Evolutionary conservation across 2,329 filamentous ascomycete genomes (phyloP).

Genomic region (Fusarium nurragi): DNA sequence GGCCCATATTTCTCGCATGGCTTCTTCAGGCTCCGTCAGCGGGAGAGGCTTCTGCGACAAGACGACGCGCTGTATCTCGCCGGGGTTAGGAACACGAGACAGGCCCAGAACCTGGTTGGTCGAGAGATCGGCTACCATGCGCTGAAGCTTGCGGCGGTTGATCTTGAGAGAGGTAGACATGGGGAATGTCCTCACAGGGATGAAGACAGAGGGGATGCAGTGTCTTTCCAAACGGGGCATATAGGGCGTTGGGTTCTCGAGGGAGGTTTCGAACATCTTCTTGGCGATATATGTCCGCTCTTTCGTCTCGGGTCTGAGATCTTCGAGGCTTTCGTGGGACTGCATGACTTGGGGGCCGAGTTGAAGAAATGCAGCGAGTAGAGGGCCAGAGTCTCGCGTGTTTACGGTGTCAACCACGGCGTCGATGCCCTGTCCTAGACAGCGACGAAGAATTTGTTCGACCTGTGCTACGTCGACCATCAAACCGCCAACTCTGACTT

Average conservation of each 20-base stretch:
- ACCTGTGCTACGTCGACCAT: constrained; percentile 55
- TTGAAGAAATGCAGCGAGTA: constrained; percentile 61
- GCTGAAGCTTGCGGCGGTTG: constrained; percentile 59
- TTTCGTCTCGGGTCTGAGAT: constrained; percentile 52
- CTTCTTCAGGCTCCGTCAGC: constrained; percentile 57
- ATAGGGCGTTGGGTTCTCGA: constrained; percentile 46
- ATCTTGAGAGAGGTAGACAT: constrained; percentile 62
- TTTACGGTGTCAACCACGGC: constrained; percentile 60
- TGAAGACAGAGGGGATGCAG: constrained; percentile 59
- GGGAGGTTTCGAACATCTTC: constrained; percentile 54
- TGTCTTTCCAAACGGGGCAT: constrained; percentile 48
- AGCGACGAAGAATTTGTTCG: constrained; percentile 58
- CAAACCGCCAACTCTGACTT: constrained; percentile 52
- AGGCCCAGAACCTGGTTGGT: constrained; percentile 56
- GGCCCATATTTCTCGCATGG: constrained; percentile 60
- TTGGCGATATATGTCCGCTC: constrained; percentile 57
- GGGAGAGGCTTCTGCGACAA: constrained; percentile 56
- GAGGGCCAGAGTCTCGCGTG: constrained; percentile 54
- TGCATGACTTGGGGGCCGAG: constrained; percentile 54
- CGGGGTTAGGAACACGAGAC: constrained; percentile 50
- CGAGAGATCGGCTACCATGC: constrained; percentile 54
- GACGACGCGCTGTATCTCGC: constrained; percentile 48
- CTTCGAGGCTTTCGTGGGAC: constrained; percentile 51
- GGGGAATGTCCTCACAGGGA: constrained; percentile 60
- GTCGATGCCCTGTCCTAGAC: constrained; percentile 58